These are phyloP conservation scores for Citrullus colocynthis DNA, from an alignment of 306 rosid species.

Conservation along the genomic window DNA sequence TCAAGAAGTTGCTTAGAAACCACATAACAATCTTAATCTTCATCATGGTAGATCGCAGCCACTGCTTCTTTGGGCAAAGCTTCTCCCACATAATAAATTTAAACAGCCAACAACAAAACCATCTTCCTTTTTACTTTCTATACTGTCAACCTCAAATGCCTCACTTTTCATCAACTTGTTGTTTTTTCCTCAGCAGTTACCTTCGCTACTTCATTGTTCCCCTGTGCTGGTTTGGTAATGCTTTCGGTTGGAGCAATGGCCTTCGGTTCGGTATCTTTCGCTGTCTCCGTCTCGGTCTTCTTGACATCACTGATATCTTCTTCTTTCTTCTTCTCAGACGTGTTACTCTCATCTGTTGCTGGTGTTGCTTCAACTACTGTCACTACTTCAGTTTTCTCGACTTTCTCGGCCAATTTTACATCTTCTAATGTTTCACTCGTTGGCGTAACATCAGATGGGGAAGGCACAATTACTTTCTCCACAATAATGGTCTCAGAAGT, in stretches of 20 bases:
- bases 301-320: not conserved
- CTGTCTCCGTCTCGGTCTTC: not conserved
- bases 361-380: not conserved
- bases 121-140: not conserved
- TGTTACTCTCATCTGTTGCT: not conserved
- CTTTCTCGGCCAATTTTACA: not conserved
- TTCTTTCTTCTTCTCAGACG: not conserved
- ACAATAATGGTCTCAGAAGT: not conserved
- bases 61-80: not conserved
- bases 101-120: not conserved
- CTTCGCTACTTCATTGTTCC: not conserved
- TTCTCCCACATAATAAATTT: not conserved
- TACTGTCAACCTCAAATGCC: not conserved
- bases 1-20: not conserved
- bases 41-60: not conserved
- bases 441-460: not conserved
- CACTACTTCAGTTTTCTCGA: constrained; percentile 1
- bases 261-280: not conserved
- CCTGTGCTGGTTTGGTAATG: not conserved
- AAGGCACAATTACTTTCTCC: not conserved
- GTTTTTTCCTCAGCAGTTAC: not conserved
- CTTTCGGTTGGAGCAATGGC: not conserved
- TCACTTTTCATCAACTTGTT: constrained; percentile 1
- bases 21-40: not conserved
- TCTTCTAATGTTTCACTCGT: not conserved